Evolutionary conservation across 257 asterid genomes (phyloP).

Genomic region (Buddleja alternifolia): DNA sequence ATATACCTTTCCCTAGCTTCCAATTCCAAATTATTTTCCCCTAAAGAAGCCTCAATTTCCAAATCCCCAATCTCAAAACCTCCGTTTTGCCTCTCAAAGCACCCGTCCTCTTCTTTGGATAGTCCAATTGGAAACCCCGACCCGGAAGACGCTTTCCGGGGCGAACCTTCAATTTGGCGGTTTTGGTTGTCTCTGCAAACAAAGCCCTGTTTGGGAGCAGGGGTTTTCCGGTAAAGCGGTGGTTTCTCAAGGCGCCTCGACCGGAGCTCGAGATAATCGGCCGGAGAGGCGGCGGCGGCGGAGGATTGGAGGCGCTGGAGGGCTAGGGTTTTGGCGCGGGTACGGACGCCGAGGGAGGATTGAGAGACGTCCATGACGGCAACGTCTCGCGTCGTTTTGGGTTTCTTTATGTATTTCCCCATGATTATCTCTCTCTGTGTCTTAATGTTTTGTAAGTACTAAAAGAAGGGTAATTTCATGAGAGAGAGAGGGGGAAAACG

Average conservation of each 20-base stretch:
- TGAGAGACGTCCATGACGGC: conserved; percentile 60
- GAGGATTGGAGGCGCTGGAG: conserved; percentile 61
- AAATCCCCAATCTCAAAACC: conserved; percentile 37
- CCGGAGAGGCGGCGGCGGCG: conserved; percentile 19
- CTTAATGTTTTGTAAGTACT: neutral
- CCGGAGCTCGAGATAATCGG: conserved; percentile 64
- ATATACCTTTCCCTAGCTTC: conserved; percentile 56
- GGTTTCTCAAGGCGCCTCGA: conserved; percentile 63
- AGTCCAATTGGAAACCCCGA: conserved; percentile 34
- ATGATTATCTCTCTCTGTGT: conserved; percentile 26
- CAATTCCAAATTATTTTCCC: conserved; percentile 54
- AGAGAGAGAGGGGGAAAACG: neutral
- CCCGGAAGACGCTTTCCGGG: conserved; percentile 27
- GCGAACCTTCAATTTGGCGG: conserved; percentile 21
- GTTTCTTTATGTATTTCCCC: conserved; percentile 71
- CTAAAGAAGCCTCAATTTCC: conserved; percentile 55
- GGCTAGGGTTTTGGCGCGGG: conserved; percentile 86
- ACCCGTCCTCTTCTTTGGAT: conserved; percentile 16
- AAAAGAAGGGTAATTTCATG: conserved; percentile 14
- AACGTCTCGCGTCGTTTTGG: conserved; percentile 52
- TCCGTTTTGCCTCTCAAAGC: conserved; percentile 24
- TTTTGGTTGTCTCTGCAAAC: conserved; percentile 6
- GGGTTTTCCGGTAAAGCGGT: conserved; percentile 31
- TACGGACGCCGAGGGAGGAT: conserved; percentile 70
- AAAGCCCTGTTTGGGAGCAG: conserved; percentile 30